A percentile compares a stretch with the other conserved stretches of the same genome.
These are phyloP conservation scores for Daldinia caldariorum DNA, from an alignment of 495 filamentous ascomycete species.

Conservation along the genomic window DNA sequence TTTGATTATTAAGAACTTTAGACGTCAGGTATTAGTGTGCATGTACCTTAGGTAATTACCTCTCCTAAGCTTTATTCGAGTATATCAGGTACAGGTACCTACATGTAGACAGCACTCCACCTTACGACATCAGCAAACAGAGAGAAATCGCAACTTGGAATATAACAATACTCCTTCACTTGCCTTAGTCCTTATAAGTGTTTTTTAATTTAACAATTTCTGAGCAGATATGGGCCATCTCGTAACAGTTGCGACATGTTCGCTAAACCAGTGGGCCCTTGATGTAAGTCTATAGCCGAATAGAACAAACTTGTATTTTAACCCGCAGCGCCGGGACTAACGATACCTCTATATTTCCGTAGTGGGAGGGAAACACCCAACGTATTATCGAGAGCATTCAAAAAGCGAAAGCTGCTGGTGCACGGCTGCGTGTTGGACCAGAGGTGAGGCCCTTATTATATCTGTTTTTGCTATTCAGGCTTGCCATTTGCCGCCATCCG, in stretches of 20 bases:
- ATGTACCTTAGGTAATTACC: background rate
- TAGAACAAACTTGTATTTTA: conserved; percentile 67
- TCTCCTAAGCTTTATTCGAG: background rate
- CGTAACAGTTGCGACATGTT: conserved; percentile 59
- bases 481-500: background rate
- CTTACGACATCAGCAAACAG: background rate
- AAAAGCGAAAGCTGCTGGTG: conserved; percentile 74
- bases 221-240: conserved; percentile 45
- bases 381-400: conserved; percentile 81
- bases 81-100: background rate
- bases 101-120: background rate
- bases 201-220: background rate
- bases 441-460: conserved; percentile 32
- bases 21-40: background rate
- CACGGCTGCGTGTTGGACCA: conserved; percentile 79
- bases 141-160: background rate
- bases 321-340: conserved; percentile 53
- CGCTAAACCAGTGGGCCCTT: conserved; percentile 71
- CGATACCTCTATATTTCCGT: conserved; percentile 50
- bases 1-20: background rate
- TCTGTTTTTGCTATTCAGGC: background rate
- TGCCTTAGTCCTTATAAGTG: background rate
- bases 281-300: conserved; percentile 64
- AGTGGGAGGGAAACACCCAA: conserved; percentile 76
- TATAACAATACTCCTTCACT: background rate